Evolutionary conservation across 2,329 filamentous ascomycete species (phyloP).

Genomic region (Pezicula rhizophila): DNA sequence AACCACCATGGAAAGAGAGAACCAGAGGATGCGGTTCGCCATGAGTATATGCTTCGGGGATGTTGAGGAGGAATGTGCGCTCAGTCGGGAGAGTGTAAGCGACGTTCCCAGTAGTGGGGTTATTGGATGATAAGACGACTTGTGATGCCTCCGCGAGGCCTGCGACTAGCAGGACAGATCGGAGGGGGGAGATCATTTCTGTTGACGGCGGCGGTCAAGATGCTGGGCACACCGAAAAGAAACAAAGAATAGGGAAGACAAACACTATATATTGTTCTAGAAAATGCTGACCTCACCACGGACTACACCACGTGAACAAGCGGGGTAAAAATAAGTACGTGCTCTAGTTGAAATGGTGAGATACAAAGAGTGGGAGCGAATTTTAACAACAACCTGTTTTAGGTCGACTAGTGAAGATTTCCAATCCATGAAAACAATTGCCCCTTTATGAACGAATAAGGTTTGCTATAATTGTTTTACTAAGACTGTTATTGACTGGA

Average conservation of each 20-base stretch:
- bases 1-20: slow-evolving; percentile 20
- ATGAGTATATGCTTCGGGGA: slow-evolving; percentile 14
- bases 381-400: not conserved
- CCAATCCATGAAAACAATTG: not conserved
- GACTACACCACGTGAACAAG: not conserved
- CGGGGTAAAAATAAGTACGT: not conserved
- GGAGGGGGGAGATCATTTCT: not conserved
- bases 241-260: not conserved
- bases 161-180: slow-evolving; percentile 1
- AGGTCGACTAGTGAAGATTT: not conserved
- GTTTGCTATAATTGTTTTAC: not conserved
- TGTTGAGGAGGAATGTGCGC: slow-evolving; percentile 20
- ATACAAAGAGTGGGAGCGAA: too few relatives aligned
- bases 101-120: slow-evolving; percentile 14
- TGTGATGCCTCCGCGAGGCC: slow-evolving; percentile 5
- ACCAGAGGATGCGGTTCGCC: slow-evolving; percentile 14
- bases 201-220: not conserved
- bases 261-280: not conserved
- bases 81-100: slow-evolving; percentile 15
- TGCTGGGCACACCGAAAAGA: not conserved
- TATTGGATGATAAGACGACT: not conserved
- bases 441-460: not conserved
- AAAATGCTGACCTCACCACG: not conserved
- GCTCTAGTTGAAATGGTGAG: too few relatives aligned
- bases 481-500: not conserved